Evolutionary conservation across 345 rosid genomes (phyloP), one percentile per base, ranked within the genome.

Genomic region (Carallia brachiata): DNA sequence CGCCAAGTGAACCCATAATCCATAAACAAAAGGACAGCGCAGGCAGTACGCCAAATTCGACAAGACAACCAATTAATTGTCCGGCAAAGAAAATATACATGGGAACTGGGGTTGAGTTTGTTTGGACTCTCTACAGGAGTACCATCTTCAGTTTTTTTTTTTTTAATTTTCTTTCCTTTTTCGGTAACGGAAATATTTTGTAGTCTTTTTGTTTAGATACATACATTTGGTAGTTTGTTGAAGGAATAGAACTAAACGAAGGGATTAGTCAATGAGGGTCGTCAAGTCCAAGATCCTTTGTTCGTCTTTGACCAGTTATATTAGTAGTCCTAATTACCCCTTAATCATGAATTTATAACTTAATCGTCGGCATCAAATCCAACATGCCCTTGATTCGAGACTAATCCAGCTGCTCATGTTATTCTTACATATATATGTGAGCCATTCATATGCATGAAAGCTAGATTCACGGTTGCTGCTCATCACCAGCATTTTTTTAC

Each of bases 41-140:
- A 78, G 59, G 75, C 67, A 79, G 37, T 67, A 74, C 88, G 84
- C 62, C 80, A 71, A 69, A 80, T 73, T 80, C 86, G 88, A 85
- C 90, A 84, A 86, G 78, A 61, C 76, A 79, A 73, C 80, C 76
- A 79, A 73, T 79, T 50, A 52, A 8, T 39, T n/a, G 36, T 56
- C 40, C 72, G 37, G 50, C 50, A 13, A 12, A 44, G 50, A 44
- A 10, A 44, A 3, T 10, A 44, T 10, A 44, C 48, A 9, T 10
- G 15, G 48, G 4, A 44, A 44, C 48, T 2, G 3, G 0, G 48
- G 48, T 44, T 44, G 34, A 32, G 55, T 37, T 50, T 17, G n/a
- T n/a, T 36, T 4, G 53, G 15, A 5, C 19, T 7, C 5, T 18
- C 4, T 15, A 47, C 52, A 5, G 55, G 54, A 47, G n/a, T 34